Conservation (phyloP, 116 monocot genomes). For the Iris pallida region DNA sequence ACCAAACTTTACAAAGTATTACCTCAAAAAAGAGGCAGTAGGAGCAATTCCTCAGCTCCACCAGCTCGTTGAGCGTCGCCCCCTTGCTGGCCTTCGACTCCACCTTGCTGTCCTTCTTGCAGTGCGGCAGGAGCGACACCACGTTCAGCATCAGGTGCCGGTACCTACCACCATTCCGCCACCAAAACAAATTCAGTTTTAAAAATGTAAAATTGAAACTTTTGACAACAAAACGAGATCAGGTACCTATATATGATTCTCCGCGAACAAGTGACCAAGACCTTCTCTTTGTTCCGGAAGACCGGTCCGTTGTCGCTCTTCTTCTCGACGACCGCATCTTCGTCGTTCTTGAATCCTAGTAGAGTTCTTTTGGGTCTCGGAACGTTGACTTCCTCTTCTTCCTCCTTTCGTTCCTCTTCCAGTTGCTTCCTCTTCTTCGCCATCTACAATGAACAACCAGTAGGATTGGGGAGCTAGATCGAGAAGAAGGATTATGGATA, state of each 20-base stretch:
- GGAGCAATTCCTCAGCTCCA: constrained; percentile 83
- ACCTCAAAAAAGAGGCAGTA: constrained; percentile 94
- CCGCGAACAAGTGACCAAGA: constrained; percentile 80
- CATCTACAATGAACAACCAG: constrained; percentile 22
- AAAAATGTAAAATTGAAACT: too few species aligned
- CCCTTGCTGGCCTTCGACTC: constrained; percentile 87
- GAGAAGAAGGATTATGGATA: too few species aligned
- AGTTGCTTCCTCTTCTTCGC: constrained; percentile 79
- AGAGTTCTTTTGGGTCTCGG: constrained; percentile 63
- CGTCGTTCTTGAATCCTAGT: constrained; percentile 53
- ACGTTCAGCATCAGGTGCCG: constrained; percentile 72
- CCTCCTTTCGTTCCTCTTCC: constrained; percentile 21
- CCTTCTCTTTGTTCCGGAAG: constrained; percentile 92
- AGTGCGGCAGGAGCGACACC: constrained; percentile 70
- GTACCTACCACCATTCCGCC: constrained; percentile 36
- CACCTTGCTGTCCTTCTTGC: constrained; percentile 90
- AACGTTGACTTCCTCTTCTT: constrained; percentile 26
- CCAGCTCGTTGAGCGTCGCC: constrained; percentile 67
- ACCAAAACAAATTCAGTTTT: constrained; percentile 1
- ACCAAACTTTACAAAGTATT: neutral
- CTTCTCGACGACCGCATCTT: constrained; percentile 25
- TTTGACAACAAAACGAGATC: too few species aligned
- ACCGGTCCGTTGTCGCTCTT: constrained; percentile 10
- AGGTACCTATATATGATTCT: constrained; percentile 71
- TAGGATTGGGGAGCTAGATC: too few species aligned